Evolutionary conservation across 805 yeast genomes (phyloP), one percentile per base, ranked within the genome.

Genomic region (Nakazawaea ernobii): DNA sequence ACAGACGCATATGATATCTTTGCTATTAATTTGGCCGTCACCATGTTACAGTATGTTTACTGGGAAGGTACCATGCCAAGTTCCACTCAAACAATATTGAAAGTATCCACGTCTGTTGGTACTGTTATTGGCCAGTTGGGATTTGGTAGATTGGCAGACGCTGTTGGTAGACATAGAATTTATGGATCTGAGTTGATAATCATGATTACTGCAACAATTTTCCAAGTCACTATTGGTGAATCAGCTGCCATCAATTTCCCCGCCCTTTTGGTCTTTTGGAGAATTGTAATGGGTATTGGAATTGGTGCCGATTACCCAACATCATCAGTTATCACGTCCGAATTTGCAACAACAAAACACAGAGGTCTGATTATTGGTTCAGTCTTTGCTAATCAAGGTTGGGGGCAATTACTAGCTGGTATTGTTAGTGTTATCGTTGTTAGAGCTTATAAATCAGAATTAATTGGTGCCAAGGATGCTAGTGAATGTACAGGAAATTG

Each of bases 311-410:
- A 86, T 69, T 86, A 86, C 66, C 95, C 94, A 55, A 73, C 86
- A 58, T 85, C 92, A 9, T 84, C 92, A n/a, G 83, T 86, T 61
- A 85, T 86, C 54, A 80, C 91, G 11, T 79, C 92, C 44, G 94
- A 86, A 70, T 86, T 85, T 60, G 77, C 92, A 37, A 84, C 92
- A 51, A 86, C 92, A 54, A 85, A 82, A 67, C 85, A 91, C 89
- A 83, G 94, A 78, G 94, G 94, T 74, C 90, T 92, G 53, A 85
- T 85, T 57, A 85, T 86, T 90, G 86, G 86, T 58, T 89, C 92
- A 32, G 92, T 86, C 49, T 86, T 86, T 68, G 86, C 95, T 49
- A 86, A 86, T 73, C 95, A 86, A 69, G 95, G 95, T 63, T 76
- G 88, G 77, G 95, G 95, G 63, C 95, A 87, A 70, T 74, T 86